Base-by-base conservation (phyloP, 495 filamentous ascomycete species). In the Tuber calosporum region DNA sequence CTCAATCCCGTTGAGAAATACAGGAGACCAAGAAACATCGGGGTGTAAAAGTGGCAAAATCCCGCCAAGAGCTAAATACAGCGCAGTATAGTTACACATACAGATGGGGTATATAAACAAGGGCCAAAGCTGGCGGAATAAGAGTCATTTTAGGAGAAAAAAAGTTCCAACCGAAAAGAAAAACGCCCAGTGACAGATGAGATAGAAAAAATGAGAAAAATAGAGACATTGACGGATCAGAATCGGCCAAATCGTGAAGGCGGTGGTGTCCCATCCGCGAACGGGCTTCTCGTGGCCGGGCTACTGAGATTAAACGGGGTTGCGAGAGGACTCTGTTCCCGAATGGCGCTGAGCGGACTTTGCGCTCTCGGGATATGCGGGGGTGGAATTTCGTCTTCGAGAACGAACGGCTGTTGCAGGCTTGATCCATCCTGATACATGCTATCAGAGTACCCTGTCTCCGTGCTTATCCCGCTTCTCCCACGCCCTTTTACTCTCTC, bases 381-480 rank as follows among this genome's bases (percentile, higher is more conserved):
- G n/a, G 72, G 72, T 48, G 72, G 72, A 1, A 68, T 41, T 41
- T 76, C 72, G 22, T 45, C 72, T 34, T 71, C 68, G 4, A 48
- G 15, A 9, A 13, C 40, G 41, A 70, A 70, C 4, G 66, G 45
- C 1, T 36, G 30, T 3, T 66, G 62, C 15, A 39, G 3, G 40
- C 70, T 48, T 38, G 67, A 40, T 42, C 73, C 43, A 45, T n/a
- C 70, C 67, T 73, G 77, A 41, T 79, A 80, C 36, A 77, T 43
- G 20, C 78, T 80, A 66, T 66, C 71, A 1, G 73, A 77, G 22
- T 80, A 80, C 66, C 78, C 77, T 1, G 78, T 79, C 3, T 71
- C 71, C n/a, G 62, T 43, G n/a, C 77, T 80, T 20, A 42, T 15
- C 67, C 69, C 42, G 26, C 22, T 67, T 48, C 41, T 72, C 36